Evolutionary conservation across 225 moss, liverwort and hornwort genomes (phyloP), one percentile per base, ranked within the genome.

Genomic region (Pleurozium schreberi): DNA sequence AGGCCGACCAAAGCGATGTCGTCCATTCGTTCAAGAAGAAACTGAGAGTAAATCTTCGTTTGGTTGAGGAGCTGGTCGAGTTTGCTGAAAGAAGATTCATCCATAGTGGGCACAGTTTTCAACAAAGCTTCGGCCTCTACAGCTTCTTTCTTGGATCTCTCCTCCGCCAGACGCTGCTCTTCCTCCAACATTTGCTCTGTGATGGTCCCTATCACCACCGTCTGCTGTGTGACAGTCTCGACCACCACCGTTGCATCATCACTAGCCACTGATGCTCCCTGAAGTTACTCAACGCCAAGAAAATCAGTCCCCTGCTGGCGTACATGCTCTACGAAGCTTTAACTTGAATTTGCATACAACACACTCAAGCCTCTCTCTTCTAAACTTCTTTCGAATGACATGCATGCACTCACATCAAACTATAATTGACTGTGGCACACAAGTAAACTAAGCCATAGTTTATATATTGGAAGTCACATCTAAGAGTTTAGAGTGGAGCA

Each of bases 1-100:
- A 67, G 50, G 84, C 91, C 47, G 52, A 95, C 97, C 94, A 94
- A 58, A 18, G 93, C 92, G 87, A 97, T 96, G 86, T 93, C 95
- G 66, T 95, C 96, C 98, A 98, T 98, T 87, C 94, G 95, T 84
- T 98, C 97, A 6, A 96, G 93, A 58, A 98, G 98, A 90, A 98
- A 98, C 88, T 97, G 94, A 12, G 98, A 96, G 87, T 98, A 98
- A 16, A 97, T 88, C 89, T 98, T 96, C 57, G 97, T 96, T 92
- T 96, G 94, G 38, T 89, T 97, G 73, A 98, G 93, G 33, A 98
- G 97, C 63, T 94, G 91, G 36, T 98, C 95, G 59, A 98, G 93
- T 91, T 95, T 95, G 92, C 88, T 92, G 88, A 93, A 96, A 58
- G 92, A 84, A 26, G 95, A 74, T 68, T 93, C 91, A 64, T 89